Conservation (phyloP, 805 yeast genomes). For the Schizosaccharomyces cryophilus region DNA sequence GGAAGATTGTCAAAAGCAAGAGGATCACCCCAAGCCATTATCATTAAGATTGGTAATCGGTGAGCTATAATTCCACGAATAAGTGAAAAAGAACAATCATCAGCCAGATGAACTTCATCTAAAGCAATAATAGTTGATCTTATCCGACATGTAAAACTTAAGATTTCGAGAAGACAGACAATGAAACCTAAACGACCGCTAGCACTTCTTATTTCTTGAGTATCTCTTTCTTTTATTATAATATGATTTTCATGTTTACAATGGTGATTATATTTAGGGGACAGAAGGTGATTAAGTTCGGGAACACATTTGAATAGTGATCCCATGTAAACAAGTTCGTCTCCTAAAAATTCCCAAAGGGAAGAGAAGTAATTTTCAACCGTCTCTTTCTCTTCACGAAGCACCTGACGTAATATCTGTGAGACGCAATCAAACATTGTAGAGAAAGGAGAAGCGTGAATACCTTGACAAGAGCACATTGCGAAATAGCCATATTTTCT, state of each 20-base stretch:
- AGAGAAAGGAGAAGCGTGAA: constrained; percentile 4
- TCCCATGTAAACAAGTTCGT: neutral
- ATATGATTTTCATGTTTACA: neutral
- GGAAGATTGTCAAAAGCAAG: neutral
- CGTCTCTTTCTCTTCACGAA: constrained; percentile 5
- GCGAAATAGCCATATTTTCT: constrained; percentile 7
- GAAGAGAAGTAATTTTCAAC: neutral
- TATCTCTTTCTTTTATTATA: neutral
- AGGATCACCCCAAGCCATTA: constrained; percentile 4
- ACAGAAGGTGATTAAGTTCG: neutral
- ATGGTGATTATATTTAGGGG: neutral
- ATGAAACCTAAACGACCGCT: neutral
- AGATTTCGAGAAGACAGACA: neutral
- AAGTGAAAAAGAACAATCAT: constrained; percentile 7
- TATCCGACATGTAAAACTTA: neutral
- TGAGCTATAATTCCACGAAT: constrained; percentile 5
- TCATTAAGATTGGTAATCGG: constrained; percentile 6
- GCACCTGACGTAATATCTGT: constrained; percentile 5
- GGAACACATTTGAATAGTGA: neutral
- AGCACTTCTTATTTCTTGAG: neutral
- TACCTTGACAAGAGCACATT: neutral
- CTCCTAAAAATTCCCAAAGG: neutral
- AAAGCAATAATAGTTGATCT: constrained; percentile 5
- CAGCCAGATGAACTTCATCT: constrained; percentile 8
- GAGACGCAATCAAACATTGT: constrained; percentile 5